Base-by-base conservation (phyloP, 331 rosid species). In the Ulmus americana region DNA sequence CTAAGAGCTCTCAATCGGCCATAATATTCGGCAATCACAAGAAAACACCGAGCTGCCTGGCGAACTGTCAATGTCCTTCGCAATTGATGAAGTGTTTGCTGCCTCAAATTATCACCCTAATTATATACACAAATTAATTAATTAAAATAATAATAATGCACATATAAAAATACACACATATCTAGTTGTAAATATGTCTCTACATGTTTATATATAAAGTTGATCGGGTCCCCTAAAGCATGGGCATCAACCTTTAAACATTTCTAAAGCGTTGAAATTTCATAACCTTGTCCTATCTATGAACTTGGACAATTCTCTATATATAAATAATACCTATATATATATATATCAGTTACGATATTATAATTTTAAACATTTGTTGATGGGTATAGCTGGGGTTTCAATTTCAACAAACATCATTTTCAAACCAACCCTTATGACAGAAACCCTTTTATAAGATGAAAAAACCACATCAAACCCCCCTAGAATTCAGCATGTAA, bases 41-140 rank as follows among this genome's bases (percentile, higher is more conserved):
- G 72, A 41, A 85, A 94, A 61, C 99, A 94, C 7, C 88, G 46
- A 0, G 90, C 91, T 39, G 85, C 95, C 41, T 94, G 99, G 50
- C 95, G 91, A 14, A 85, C 62, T 0, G 99, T 94, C 16, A 94
- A 39, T 68, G 88, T 70, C 50, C 90, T 70, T 45, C 87, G 82
- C 60, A 94, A 10, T 14, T 87, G 99, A 49, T 94, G 95, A 63
- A 94, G 91, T 0, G 84, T 90, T 43, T 87, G 95, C 10, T 90
- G 91, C 68, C 99, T 85, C 82, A 94, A 79, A 61, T 90, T 83
- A 71, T 94, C 97, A 45, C 91, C 99, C 99, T 92, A 59, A 63
- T 46, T 38, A 15, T 13, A 69, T 10, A 38, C 45, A 7, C 50
- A 44, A 53, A 60, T 59, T 59, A 38, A 55, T 66, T 59, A 49